Percentiles rank a stretch among this genome's conserved stretches.
phyloP scores from a whole-genome alignment of 495 filamentous ascomycete genomes.

The Xylaria castorea region DNA sequence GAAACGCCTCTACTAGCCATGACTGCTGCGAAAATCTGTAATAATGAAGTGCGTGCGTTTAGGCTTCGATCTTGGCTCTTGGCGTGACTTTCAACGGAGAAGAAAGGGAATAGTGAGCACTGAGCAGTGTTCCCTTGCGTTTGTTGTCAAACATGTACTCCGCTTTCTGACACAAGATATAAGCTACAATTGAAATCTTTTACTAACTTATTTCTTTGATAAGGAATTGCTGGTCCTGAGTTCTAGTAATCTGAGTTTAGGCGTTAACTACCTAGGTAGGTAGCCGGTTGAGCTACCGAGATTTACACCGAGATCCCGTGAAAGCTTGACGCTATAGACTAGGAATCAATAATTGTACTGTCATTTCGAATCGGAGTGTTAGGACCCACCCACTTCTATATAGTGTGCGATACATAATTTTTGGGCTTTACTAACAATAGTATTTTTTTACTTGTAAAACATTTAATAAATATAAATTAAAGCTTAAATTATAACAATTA shows the following conservation, averaged over 20 bases:
- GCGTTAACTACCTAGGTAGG: not conserved
- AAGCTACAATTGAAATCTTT: not conserved
- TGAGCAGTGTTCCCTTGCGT: not conserved
- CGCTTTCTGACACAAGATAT: not conserved
- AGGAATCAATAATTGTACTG: not conserved
- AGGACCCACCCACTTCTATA: too few relatives aligned
- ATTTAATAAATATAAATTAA: too few relatives aligned
- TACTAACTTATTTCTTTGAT: not conserved
- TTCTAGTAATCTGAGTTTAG: not conserved
- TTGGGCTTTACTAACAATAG: too few relatives aligned
- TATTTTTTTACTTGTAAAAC: too few relatives aligned
- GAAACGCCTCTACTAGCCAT: constrained; percentile 22
- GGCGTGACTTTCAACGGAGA: not conserved
- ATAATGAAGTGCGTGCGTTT: not conserved
- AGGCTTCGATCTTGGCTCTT: not conserved
- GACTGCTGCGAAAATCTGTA: not conserved
- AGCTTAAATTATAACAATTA: too few relatives aligned
- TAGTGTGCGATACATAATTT: too few relatives aligned
- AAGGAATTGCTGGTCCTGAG: not conserved
- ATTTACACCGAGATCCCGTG: not conserved
- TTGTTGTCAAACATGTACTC: not conserved
- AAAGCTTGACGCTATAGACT: not conserved
- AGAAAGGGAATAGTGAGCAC: not conserved
- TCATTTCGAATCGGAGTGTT: too few relatives aligned
- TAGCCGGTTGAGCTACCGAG: constrained; percentile 6